Percentiles rank a stretch among this genome's conserved stretches.
phyloP scores from a whole-genome alignment of 2,329 filamentous ascomycete species.

The Verticillium nubilum region DNA sequence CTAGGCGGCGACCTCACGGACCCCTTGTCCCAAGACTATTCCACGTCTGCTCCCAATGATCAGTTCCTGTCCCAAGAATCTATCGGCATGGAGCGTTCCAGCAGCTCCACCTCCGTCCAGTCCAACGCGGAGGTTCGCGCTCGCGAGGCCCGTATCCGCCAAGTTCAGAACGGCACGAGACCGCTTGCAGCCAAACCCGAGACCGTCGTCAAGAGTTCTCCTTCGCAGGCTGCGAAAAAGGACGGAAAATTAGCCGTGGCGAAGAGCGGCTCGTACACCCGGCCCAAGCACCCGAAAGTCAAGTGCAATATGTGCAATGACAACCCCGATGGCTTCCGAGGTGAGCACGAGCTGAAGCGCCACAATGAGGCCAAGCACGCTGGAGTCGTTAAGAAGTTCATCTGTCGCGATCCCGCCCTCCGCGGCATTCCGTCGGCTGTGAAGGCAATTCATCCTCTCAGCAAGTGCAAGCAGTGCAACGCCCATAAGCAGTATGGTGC shows the following conservation, averaged over 20 bases:
- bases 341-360: conserved; percentile 74
- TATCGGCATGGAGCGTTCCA: conserved; percentile 40
- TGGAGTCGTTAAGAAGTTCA: conserved; percentile 45
- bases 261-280: conserved; percentile 41
- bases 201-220: conserved; percentile 19
- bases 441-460: conserved; percentile 58
- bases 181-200: conserved; percentile 41
- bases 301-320: conserved; percentile 66
- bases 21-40: conserved; percentile 22
- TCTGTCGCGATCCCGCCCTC: conserved; percentile 49
- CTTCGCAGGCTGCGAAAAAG: conserved; percentile 22
- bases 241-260: conserved; percentile 36
- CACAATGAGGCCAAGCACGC: conserved; percentile 64
- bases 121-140: conserved; percentile 39
- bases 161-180: conserved; percentile 35
- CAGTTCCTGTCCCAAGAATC: conserved; percentile 20
- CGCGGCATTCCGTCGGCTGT: conserved; percentile 34
- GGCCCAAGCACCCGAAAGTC: conserved; percentile 66
- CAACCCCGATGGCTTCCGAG: conserved; percentile 73
- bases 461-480: conserved; percentile 78
- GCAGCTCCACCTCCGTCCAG: conserved; percentile 37
- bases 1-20: conserved; percentile 30
- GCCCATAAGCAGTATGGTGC: conserved; percentile 76
- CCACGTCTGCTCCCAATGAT: conserved; percentile 20
- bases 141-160: conserved; percentile 40